phyloP scores from a whole-genome alignment of 768 basidiomycete species.

The Galerina sulciceps region DNA sequence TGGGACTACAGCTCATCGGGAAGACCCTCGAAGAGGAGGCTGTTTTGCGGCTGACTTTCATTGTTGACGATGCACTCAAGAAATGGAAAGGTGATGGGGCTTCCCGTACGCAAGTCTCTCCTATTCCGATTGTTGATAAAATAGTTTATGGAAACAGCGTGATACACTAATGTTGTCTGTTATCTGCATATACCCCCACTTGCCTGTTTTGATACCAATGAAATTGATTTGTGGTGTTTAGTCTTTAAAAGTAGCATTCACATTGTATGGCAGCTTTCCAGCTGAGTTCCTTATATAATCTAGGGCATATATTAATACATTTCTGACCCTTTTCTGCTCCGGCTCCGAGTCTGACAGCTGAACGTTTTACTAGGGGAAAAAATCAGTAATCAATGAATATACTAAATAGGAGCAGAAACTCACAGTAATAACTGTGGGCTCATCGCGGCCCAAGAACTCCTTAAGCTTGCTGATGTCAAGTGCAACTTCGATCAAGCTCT shows the following conservation, averaged over 20 bases:
- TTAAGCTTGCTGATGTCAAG: constrained; percentile 83
- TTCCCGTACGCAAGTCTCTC: too few species aligned
- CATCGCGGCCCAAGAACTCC: constrained; percentile 82
- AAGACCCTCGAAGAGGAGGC: constrained; percentile 75
- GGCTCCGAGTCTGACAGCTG: neutral
- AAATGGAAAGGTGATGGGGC: constrained; percentile 12
- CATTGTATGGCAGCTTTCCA: neutral
- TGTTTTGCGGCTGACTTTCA: constrained; percentile 67
- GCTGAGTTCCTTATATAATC: neutral
- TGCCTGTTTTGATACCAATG: neutral
- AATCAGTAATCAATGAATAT: neutral
- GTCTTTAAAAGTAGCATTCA: neutral
- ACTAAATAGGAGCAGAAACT: constrained; percentile 27
- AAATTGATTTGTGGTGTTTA: neutral
- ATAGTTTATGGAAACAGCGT: too few species aligned
- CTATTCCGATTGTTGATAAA: too few species aligned
- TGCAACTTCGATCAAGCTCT: constrained; percentile 96
- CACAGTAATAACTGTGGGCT: constrained; percentile 97
- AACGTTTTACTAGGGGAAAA: neutral
- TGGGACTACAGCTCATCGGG: constrained; percentile 70
- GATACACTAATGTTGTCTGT: neutral
- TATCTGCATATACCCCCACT: neutral
- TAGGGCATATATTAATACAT: neutral
- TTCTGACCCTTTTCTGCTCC: neutral
- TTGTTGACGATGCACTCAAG: constrained; percentile 59